Evolutionary conservation across 2,329 filamentous ascomycete genomes (phyloP), one percentile per base, ranked within the genome.

Genomic region (Xylariaceae sp.): DNA sequence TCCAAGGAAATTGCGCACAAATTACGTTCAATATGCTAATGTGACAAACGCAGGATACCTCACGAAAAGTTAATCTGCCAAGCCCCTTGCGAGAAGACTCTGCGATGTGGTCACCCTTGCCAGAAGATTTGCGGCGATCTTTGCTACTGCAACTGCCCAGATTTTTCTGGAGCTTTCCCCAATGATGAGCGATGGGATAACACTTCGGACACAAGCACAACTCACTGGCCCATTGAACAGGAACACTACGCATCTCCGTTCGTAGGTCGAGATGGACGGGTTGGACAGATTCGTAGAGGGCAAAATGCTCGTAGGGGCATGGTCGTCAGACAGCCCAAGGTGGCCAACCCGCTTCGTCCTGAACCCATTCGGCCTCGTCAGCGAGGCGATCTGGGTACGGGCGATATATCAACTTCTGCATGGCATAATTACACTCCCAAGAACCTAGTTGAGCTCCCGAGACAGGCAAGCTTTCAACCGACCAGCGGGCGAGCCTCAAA

Each of bases 21-120:
- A 27, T 5, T 5, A 36, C 10, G 15, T 12, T 36, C 39, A 6
- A 9, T 18, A 22, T 36, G 14, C 53, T 58, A 47, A 56, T 30
- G 10, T 32, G 14, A 11, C 22, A 6, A 17, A 35, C 42, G 7
- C 18, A 66, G 64, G 56, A 50, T 64, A 32, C 42, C 48, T 12
- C 64, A 66, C 30, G 53, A 55, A 4, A 53, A 51, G 17, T 43
- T 67, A 7, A 57, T 61, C 27, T 67, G 65, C 44, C 51, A 47
- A 19, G n/a, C 55, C 11, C 57, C 61, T 7, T 67, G 65, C 42
- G 57, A 61, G 44, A 55, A 55, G 14, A 22, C 41, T 11, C 48
- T 67, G 15, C 40, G 17, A 2, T 67, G 65, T 35, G 54, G 57
- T 6, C 64, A 67, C 44, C 47, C 36, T 18, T 67, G 65, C 44